Conservation (phyloP, 1,139 yeast species). For the Geotrichum armillariae region DNA sequence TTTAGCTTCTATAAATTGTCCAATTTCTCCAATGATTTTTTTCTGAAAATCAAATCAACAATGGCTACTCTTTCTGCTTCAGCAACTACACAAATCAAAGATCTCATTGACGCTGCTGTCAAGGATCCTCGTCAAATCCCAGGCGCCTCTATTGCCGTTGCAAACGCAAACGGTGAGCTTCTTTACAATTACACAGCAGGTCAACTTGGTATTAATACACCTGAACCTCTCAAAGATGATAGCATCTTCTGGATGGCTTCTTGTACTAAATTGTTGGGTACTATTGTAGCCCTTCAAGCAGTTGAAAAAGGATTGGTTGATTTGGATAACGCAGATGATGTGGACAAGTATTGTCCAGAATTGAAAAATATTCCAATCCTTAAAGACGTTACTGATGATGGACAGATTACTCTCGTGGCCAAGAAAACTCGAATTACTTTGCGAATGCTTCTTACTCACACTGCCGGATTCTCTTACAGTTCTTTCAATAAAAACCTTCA, state of each 20-base stretch:
- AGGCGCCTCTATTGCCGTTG: conserved; percentile 19
- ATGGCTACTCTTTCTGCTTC: conserved; percentile 21
- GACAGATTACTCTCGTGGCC: conserved; percentile 40
- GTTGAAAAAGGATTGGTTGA: conserved; percentile 48
- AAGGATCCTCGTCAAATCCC: conserved; percentile 18
- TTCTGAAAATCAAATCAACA: neutral
- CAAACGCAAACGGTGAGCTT: conserved; percentile 22
- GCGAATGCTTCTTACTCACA: conserved; percentile 51
- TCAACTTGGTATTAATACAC: conserved; percentile 28
- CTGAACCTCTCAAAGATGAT: conserved; percentile 35
- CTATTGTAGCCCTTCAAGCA: conserved; percentile 48
- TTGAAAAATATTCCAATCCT: conserved; percentile 46
- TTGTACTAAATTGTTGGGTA: conserved; percentile 51
- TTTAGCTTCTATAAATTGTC: no score
- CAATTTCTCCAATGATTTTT: no score
- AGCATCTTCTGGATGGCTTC: conserved; percentile 46
- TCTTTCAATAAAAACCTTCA: conserved; percentile 35
- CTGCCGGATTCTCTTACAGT: conserved; percentile 36
- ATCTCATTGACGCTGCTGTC: conserved; percentile 17
- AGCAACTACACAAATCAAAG: conserved; percentile 8
- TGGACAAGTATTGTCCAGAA: conserved; percentile 44
- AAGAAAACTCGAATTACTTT: conserved; percentile 46
- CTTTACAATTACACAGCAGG: conserved; percentile 27
- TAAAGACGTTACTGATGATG: conserved; percentile 43
- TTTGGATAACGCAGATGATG: conserved; percentile 41